These are phyloP conservation scores for Alternaria sp. DNA, from an alignment of 2,329 filamentous ascomycete genomes.

Conservation along the genomic window DNA sequence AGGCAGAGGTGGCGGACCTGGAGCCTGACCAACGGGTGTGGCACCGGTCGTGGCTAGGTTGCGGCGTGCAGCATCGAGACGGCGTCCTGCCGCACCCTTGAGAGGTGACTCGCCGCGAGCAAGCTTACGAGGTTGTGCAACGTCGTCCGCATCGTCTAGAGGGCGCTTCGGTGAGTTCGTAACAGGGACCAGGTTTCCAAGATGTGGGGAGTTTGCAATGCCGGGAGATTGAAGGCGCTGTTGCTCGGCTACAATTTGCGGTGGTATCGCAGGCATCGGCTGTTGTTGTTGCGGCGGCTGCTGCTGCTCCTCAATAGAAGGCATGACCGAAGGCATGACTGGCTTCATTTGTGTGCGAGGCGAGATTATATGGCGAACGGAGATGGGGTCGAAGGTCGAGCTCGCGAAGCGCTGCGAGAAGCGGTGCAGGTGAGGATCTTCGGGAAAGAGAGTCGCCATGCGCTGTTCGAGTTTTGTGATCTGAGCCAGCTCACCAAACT, in stretches of 20 bases:
- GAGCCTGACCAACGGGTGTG: slow-evolving; percentile 33
- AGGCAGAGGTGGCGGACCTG: slow-evolving; percentile 71
- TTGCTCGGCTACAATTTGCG: slow-evolving; percentile 29
- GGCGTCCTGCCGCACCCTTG: slow-evolving; percentile 86
- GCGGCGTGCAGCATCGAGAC: slow-evolving; percentile 76
- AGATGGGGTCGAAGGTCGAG: slow-evolving; percentile 78
- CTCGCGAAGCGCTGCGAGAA: slow-evolving; percentile 79
- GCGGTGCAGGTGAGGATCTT: slow-evolving; percentile 77
- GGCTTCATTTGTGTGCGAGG: slow-evolving; percentile 76
- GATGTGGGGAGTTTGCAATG: slow-evolving; percentile 42
- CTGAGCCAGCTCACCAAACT: slow-evolving; percentile 90
- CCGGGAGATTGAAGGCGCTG: slow-evolving; percentile 39
- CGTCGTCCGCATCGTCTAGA: slow-evolving; percentile 69
- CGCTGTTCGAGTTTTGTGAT: slow-evolving; percentile 89
- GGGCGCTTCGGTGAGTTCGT: slow-evolving; percentile 58
- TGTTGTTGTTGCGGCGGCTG: slow-evolving; percentile 28
- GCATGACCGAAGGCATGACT: slow-evolving; percentile 44
- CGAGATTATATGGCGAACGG: slow-evolving; percentile 83
- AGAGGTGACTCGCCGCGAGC: slow-evolving; percentile 89
- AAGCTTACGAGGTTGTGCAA: slow-evolving; percentile 84
- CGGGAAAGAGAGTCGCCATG: slow-evolving; percentile 92
- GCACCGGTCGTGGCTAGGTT: slow-evolving; percentile 46
- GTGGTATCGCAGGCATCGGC: slow-evolving; percentile 24
- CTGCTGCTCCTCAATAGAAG: slow-evolving; percentile 1
- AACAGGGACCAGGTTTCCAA: slow-evolving; percentile 32